phyloP scores from a whole-genome alignment of 768 basidiomycete species.

The Termitomyces bulborhizus region DNA sequence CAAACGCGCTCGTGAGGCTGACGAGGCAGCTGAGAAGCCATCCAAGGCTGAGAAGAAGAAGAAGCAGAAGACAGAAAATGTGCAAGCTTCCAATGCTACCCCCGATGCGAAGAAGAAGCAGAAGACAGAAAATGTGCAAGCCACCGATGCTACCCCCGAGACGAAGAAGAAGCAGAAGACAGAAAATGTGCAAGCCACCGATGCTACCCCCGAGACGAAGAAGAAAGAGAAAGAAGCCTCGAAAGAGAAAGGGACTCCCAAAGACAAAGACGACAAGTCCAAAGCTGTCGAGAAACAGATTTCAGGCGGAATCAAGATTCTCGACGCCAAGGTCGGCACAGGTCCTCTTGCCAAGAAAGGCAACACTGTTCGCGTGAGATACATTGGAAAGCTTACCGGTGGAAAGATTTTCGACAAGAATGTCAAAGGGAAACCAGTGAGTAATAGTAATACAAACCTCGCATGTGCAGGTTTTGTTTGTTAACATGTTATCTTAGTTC shows the following conservation, averaged over 20 bases:
- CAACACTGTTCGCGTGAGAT: constrained; percentile 78
- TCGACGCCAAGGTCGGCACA: constrained; percentile 71
- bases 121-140: constrained; percentile 48
- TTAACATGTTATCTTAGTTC: constrained; percentile 38
- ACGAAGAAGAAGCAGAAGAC: constrained; percentile 54
- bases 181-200: constrained; percentile 34
- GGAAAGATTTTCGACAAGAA: constrained; percentile 79
- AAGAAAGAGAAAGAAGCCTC: constrained; percentile 21
- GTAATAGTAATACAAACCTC: constrained; percentile 27
- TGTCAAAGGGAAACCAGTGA: constrained; percentile 78
- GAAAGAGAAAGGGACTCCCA: constrained; percentile 30
- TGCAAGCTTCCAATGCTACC: constrained; percentile 26
- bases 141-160: constrained; percentile 31
- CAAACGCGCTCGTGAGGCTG: constrained; percentile 71
- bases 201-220: constrained; percentile 29
- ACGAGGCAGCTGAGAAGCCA: constrained; percentile 32
- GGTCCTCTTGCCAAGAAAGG: constrained; percentile 89
- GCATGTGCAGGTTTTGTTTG: background rate
- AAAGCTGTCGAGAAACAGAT: constrained; percentile 38
- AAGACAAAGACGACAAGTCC: constrained; percentile 17
- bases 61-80: constrained; percentile 64
- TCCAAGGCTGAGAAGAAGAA: constrained; percentile 68
- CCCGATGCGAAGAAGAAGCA: constrained; percentile 64
- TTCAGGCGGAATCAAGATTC: constrained; percentile 67
- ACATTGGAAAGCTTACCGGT: constrained; percentile 83